phyloP scores from a whole-genome alignment of 2,329 filamentous ascomycete species.

The Alternaria longipes region DNA sequence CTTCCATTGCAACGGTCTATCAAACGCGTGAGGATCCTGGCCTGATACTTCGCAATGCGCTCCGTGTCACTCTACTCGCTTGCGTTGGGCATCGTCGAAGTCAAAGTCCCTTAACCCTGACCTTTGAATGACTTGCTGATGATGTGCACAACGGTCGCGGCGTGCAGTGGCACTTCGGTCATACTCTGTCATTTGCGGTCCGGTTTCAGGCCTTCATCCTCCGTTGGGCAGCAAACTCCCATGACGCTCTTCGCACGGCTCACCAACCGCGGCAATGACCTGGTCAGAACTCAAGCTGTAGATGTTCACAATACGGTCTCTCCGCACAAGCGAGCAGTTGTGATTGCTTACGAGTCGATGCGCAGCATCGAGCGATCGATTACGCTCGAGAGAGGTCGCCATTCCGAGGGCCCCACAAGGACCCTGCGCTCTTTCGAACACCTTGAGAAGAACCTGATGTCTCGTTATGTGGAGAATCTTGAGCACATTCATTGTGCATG shows the following conservation, averaged over 20 bases:
- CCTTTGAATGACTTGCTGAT: background rate
- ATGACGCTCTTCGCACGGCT: constrained; percentile 8
- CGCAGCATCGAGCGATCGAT: background rate
- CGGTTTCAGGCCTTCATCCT: constrained; percentile 5
- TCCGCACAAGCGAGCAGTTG: constrained; percentile 3
- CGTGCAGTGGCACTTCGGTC: background rate
- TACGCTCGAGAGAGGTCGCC: background rate
- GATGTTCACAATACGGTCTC: background rate
- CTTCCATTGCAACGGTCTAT: background rate
- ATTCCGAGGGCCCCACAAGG: constrained; percentile 1
- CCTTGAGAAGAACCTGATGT: constrained; percentile 4
- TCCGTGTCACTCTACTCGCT: constrained; percentile 1
- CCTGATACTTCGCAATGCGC: background rate
- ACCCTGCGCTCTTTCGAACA: constrained; percentile 3
- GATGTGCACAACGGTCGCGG: background rate
- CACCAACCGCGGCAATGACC: constrained; percentile 11
- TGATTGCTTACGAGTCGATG: background rate
- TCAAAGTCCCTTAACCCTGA: background rate
- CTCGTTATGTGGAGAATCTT: constrained; percentile 9
- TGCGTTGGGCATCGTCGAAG: constrained; percentile 17
- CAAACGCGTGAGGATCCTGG: background rate
- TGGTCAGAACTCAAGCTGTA: background rate
- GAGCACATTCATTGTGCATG: background rate
- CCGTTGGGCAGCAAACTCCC: constrained; percentile 12
- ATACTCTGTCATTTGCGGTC: background rate